Evolutionary conservation across 1,284 basidiomycete genomes (phyloP).

Genomic region (Rhodotorula sp.): DNA sequence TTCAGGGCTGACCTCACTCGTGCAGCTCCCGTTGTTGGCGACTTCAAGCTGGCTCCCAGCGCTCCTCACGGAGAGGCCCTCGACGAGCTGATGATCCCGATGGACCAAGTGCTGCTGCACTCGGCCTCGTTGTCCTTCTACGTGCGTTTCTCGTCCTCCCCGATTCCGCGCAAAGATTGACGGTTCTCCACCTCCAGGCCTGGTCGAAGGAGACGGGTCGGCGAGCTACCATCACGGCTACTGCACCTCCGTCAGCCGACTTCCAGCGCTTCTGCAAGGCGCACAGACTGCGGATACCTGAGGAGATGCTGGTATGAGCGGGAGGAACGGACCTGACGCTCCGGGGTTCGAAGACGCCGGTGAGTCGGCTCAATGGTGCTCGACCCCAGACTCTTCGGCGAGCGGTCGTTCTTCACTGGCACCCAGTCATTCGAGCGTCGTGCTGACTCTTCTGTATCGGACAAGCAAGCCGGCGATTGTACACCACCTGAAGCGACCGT

Average conservation of each 20-base stretch:
- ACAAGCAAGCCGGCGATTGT: too few species aligned
- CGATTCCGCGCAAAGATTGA: neutral
- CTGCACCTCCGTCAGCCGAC: neutral
- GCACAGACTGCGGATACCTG: constrained; percentile 13
- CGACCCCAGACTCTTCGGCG: too few species aligned
- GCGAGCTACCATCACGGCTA: constrained; percentile 14
- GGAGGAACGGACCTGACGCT: neutral
- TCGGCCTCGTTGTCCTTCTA: constrained; percentile 18
- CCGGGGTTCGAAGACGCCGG: neutral
- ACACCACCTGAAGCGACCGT: too few species aligned
- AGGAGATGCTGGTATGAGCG: neutral
- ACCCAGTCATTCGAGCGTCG: too few species aligned
- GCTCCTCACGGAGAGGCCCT: constrained; percentile 12
- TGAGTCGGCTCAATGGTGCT: too few species aligned
- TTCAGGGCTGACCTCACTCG: neutral
- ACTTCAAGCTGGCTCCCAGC: constrained; percentile 29
- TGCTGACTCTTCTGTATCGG: too few species aligned
- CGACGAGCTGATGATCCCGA: constrained; percentile 14
- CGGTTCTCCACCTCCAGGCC: neutral
- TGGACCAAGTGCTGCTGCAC: constrained; percentile 30
- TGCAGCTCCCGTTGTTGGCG: constrained; percentile 37
- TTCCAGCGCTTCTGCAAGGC: constrained; percentile 27
- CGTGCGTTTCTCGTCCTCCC: neutral
- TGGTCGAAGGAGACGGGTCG: constrained; percentile 24
- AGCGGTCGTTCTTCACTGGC: too few species aligned